Evolutionary conservation across 768 basidiomycete species (phyloP), one percentile per base, ranked within the genome.

Genomic region (Pholiota conissans): DNA sequence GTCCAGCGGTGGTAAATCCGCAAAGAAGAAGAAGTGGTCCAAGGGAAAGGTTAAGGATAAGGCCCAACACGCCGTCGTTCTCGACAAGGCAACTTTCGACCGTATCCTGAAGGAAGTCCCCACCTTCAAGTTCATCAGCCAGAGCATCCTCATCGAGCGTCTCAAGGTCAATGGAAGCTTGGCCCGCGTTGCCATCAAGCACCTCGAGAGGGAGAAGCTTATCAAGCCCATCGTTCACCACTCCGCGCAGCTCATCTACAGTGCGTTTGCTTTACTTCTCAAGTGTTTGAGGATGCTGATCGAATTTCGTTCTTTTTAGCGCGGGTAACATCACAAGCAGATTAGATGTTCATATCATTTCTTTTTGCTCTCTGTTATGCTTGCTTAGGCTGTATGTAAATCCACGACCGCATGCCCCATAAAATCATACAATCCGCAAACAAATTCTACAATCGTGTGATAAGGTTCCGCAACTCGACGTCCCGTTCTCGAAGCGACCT

Each of bases 41-140:
- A 98, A 98, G 85, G 97, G 97, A 74, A 98, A 98, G 81, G 97
- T 99, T 76, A 99, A 99, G 90, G 97, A 99, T 82, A 99, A 98
- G 89, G 93, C 96, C 70, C 88, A 92, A 72, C 95, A 98, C 85
- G 84, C 93, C 67, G 95, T 98, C 76, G 81, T 87, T 65, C 87
- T 96, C 70, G 96, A 98, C 84, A 96, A 98, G 83, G 65, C 87
- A 55, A 91, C 89, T 66, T 96, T 76, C 77, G 93, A 95, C 79
- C 91, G 92, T 70, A 94, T 97, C 82, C 74, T 96, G 71, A 98
- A 98, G 85, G 95, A 98, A 76, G 93, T 93, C 76, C 97, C 97
- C 47, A 95, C 95, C 74, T 99, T 95, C 93, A 91, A 91, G 70
- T 92, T 98, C 84, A 95, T 98, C 86, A 90, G 89, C 74, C 92